Evolutionary conservation across 2,329 filamentous ascomycete species (phyloP).

Genomic region (Colletotrichum lupini): DNA sequence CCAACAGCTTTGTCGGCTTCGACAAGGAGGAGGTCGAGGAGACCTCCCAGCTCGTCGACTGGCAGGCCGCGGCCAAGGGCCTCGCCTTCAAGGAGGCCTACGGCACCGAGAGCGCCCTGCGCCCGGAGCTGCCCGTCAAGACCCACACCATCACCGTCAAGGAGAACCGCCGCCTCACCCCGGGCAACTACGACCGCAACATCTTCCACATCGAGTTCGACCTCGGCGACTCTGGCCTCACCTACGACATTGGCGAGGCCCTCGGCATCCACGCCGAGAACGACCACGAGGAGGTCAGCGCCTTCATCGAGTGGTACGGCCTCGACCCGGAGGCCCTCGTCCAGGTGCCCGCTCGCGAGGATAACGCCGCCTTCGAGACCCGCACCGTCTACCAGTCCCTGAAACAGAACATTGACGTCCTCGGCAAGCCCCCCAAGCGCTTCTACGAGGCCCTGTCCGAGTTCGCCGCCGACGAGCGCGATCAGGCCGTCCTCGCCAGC

Average conservation of each 20-base stretch:
- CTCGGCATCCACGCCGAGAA: slow-evolving; percentile 97
- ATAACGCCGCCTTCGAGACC: slow-evolving; percentile 79
- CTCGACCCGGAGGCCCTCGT: slow-evolving; percentile 85
- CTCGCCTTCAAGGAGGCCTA: slow-evolving; percentile 96
- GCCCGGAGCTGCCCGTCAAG: slow-evolving; percentile 87
- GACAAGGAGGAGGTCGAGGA: slow-evolving; percentile 80
- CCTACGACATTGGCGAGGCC: slow-evolving; percentile 96
- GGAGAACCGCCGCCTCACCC: slow-evolving; percentile 94
- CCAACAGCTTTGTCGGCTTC: slow-evolving; percentile 86
- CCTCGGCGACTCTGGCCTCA: slow-evolving; percentile 88
- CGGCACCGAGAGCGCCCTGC: slow-evolving; percentile 76
- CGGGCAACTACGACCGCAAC: slow-evolving; percentile 90
- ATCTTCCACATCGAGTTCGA: slow-evolving; percentile 99
- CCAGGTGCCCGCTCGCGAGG: slow-evolving; percentile 89
- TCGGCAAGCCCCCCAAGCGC: slow-evolving; percentile 94
- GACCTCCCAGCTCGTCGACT: slow-evolving; percentile 73
- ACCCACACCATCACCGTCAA: slow-evolving; percentile 90
- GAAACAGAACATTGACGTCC: slow-evolving; percentile 93
- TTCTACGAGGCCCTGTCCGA: slow-evolving; percentile 95
- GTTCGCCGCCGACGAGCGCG: slow-evolving; percentile 83
- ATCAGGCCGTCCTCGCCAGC: slow-evolving; percentile 82
- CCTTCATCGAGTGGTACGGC: slow-evolving; percentile 92
- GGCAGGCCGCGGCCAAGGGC: slow-evolving; percentile 87
- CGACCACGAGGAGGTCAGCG: slow-evolving; percentile 78
- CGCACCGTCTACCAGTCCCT: slow-evolving; percentile 94